Base-by-base conservation (phyloP, 2,329 filamentous ascomycete species). In the Davidsoniella australis region DNA sequence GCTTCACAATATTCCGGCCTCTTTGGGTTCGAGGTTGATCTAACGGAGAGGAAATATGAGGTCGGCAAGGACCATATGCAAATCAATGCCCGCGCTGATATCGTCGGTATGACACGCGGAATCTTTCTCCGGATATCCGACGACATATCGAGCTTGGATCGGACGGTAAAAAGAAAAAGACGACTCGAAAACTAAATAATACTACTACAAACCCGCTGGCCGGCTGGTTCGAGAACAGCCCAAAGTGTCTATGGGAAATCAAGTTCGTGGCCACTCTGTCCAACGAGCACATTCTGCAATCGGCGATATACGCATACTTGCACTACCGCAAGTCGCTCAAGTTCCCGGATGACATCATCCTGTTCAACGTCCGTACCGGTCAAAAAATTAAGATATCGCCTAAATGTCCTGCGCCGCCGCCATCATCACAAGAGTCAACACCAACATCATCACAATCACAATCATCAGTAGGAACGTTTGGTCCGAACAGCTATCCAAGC, bases 301-400 rank as follows among this genome's bases (percentile, higher is more conserved):
- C 54, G 9, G 58, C 55, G 17, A 45, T 51, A 5, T 62, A 61
- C 53, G 57, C 56, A 29, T 59, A 59, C 44, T 45, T 61, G 4
- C 49, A 50, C 26, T 48, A 52, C 3, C 36, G 39, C 5, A 2
- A 41, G 33, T 46, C 49, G 4, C 5, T 55, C 26, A 59, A 55
- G 14, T 49, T 52, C 9, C 50, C 50, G 3, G 38, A 46, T 7
- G 18, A 52, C 8, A 54, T 55, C 5, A 45, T 60, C 2, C 47
- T 61, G n/a, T 61, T 54, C 47, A 61, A 61, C 17, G 55, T 60
- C 24, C 55, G 56, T 10, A 55, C 58, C 18, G 59, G 59, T 20
- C 57, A 59, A 16, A 58, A 58, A 42, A 49, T 45, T 40, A 54
- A 57, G 42, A 55, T 61, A 24, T 52, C 20, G 17, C 47, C 55